Conservation (phyloP, 306 rosid genomes). For the Clitoria ternatea region DNA sequence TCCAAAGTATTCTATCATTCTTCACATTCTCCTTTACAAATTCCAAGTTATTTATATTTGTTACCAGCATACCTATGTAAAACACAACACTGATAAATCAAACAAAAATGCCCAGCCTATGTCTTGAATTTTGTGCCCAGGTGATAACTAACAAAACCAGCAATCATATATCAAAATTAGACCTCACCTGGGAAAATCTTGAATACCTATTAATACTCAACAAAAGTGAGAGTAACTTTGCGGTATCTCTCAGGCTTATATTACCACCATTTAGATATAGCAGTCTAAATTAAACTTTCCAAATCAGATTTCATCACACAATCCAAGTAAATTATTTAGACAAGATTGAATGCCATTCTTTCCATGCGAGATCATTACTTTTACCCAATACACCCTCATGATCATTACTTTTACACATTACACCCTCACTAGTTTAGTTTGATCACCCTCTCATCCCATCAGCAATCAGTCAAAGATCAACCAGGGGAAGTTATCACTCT, state of each 20-base stretch:
- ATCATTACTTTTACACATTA: no score
- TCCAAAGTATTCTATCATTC: background rate
- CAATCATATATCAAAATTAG: background rate
- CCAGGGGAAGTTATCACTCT: background rate
- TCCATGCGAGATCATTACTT: background rate
- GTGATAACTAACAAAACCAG: background rate
- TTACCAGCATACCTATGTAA: background rate
- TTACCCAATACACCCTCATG: background rate
- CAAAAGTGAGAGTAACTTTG: background rate
- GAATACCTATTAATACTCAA: background rate
- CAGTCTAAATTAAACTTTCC: background rate
- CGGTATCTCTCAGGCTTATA: background rate
- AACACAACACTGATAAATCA: background rate
- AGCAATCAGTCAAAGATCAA: background rate
- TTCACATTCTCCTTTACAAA: background rate
- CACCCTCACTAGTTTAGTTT: background rate
- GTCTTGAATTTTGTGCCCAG: background rate
- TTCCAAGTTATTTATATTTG: background rate
- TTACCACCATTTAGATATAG: slow-evolving; percentile 10
- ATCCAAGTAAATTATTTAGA: background rate
- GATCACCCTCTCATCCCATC: background rate
- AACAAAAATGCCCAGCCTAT: background rate
- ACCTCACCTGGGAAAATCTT: background rate
- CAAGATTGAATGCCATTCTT: background rate
- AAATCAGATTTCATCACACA: background rate